phyloP scores from a whole-genome alignment of 2,329 filamentous ascomycete genomes.

The Grosmannia huntii region DNA sequence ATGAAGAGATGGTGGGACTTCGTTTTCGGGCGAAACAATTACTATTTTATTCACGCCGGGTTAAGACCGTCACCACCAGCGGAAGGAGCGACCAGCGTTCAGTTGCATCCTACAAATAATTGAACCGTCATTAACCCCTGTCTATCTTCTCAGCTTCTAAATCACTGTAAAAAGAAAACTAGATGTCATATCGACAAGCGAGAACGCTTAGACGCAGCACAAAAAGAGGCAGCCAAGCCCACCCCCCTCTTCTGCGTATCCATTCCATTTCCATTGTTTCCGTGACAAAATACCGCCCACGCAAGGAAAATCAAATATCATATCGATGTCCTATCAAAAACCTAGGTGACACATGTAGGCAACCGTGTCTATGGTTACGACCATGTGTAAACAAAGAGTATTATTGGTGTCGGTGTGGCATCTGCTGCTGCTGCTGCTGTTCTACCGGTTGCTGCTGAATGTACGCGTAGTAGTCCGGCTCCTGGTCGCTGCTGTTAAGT shows the following conservation, averaged over 20 bases:
- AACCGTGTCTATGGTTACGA: not conserved
- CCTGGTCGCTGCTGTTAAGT: slow-evolving; percentile 8
- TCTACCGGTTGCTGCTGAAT: slow-evolving; percentile 2
- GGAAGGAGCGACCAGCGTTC: not conserved
- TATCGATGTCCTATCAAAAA: not conserved
- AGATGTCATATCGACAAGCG: not conserved
- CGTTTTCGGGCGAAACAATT: not conserved
- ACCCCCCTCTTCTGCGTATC: not conserved
- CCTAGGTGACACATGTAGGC: not conserved
- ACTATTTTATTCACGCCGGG: not conserved
- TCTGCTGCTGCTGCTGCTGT: not conserved
- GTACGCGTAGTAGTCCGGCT: slow-evolving; percentile 8
- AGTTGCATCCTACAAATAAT: not conserved
- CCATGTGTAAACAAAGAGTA: not conserved
- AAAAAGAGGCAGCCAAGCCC: not conserved
- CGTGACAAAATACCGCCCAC: not conserved
- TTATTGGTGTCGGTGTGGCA: not conserved
- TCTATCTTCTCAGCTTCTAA: not conserved
- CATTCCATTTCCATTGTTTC: not conserved
- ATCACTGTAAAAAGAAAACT: not conserved
- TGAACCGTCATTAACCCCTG: not conserved
- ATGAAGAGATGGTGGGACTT: not conserved
- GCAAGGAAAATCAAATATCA: not conserved
- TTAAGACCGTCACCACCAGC: not conserved
- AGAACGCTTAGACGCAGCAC: not conserved